Evolutionary conservation across 2,329 filamentous ascomycete genomes (phyloP).

Genomic region (Fusarium sterilihyphosum): DNA sequence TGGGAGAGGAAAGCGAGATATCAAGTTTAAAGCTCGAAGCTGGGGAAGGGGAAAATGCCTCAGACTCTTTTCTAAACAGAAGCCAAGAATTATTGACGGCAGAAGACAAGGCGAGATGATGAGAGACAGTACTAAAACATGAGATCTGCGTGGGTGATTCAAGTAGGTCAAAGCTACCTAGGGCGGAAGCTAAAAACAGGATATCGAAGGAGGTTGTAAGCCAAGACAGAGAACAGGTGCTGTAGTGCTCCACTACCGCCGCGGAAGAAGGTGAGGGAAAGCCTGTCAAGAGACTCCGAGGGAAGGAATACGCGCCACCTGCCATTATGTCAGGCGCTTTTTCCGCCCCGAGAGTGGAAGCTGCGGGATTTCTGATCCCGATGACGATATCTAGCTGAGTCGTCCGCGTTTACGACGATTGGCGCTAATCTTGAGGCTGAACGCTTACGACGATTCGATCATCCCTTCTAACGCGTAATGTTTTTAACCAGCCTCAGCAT

Average conservation of each 20-base stretch:
- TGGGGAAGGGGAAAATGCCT: conserved; percentile 20
- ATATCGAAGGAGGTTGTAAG: conserved; percentile 1
- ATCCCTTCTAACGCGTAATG: neutral
- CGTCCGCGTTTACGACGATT: neutral
- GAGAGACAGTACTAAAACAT: conserved; percentile 33
- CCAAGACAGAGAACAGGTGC: conserved; percentile 4
- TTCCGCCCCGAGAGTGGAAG: neutral
- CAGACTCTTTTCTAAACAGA: conserved; percentile 3
- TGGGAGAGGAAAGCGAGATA: neutral
- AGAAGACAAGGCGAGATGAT: conserved; percentile 23
- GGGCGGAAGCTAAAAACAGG: conserved; percentile 17
- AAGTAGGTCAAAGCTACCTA: conserved; percentile 4
- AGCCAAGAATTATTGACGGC: conserved; percentile 18
- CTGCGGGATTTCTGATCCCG: conserved; percentile 2
- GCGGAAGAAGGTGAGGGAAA: neutral
- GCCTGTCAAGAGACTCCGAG: neutral
- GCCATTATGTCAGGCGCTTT: neutral
- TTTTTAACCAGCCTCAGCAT: neutral
- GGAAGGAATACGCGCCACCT: neutral
- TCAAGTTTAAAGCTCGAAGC: neutral
- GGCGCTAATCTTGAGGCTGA: neutral
- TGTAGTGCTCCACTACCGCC: neutral
- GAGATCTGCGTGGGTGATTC: conserved; percentile 32
- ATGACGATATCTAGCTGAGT: neutral
- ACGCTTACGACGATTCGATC: neutral